Percentiles rank a stretch among this genome's conserved stretches.
These are phyloP conservation scores for Mycena epipterygia DNA, from an alignment of 768 basidiomycete species.

Conservation along the genomic window DNA sequence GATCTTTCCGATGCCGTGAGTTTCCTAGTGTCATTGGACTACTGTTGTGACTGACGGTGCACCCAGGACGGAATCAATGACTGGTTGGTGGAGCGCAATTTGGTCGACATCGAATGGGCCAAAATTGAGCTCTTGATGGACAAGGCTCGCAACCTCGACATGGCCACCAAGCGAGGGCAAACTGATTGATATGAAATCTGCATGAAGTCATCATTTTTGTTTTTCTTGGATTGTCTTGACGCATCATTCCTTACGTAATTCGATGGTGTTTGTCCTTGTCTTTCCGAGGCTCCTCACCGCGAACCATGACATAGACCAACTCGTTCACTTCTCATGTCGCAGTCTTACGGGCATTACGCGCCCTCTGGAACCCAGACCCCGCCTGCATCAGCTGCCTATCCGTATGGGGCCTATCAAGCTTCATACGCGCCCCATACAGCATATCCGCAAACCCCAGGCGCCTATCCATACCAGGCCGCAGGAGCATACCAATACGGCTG, in stretches of 20 bases:
- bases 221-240: neutral
- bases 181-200: neutral
- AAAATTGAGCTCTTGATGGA: constrained; percentile 59
- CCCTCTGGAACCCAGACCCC: constrained; percentile 26
- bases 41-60: neutral
- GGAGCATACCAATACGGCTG: constrained; percentile 25
- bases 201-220: too few species aligned
- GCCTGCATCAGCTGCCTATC: constrained; percentile 15
- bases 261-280: neutral
- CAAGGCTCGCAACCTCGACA: constrained; percentile 2
- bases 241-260: neutral
- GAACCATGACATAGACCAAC: constrained; percentile 12
- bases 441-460: constrained; percentile 25
- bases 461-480: constrained; percentile 23
- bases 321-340: constrained; percentile 9
- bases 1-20: constrained; percentile 73
- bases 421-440: constrained; percentile 22
- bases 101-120: constrained; percentile 80
- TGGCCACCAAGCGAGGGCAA: neutral
- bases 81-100: constrained; percentile 79
- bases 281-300: neutral
- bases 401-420: constrained; percentile 17
- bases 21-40: neutral
- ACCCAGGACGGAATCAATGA: constrained; percentile 75
- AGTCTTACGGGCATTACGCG: constrained; percentile 24